A percentile compares a stretch with the other conserved stretches of the same genome.
Evolutionary conservation across 331 rosid species (phyloP).

Genomic region (Acacia concinna): DNA sequence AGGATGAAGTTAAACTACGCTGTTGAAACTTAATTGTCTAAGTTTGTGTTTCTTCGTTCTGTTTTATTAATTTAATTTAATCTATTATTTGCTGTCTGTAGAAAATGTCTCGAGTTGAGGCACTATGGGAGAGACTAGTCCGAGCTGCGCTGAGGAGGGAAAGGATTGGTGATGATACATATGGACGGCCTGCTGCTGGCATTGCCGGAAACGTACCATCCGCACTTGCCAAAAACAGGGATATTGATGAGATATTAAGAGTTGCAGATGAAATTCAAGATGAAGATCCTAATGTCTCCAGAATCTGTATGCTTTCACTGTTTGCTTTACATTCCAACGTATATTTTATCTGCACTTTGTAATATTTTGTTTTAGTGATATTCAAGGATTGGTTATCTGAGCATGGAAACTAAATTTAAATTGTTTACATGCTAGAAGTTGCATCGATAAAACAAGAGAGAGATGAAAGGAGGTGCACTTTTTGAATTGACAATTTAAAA

Average conservation of each 20-base stretch:
- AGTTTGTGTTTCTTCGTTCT: neutral
- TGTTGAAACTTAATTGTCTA: neutral
- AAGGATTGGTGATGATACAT: constrained; percentile 71
- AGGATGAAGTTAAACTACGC: constrained; percentile 20
- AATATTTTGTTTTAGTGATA: neutral
- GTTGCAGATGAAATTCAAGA: constrained; percentile 97
- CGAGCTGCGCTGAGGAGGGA: constrained; percentile 80
- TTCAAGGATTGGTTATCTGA: constrained; percentile 2
- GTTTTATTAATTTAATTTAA: neutral
- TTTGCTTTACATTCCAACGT: neutral
- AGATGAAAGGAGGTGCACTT: neutral
- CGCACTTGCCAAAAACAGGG: constrained; percentile 87
- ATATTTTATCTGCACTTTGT: neutral
- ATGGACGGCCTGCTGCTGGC: constrained; percentile 65
- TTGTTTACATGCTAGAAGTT: neutral
- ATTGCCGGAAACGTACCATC: constrained; percentile 93
- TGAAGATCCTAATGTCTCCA: constrained; percentile 74
- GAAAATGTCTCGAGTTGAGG: constrained; percentile 81
- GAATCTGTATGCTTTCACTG: constrained; percentile 61
- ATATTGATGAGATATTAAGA: constrained; percentile 90
- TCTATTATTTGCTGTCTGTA: constrained; percentile 26
- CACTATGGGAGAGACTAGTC: constrained; percentile 87
- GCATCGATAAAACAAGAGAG: neutral
- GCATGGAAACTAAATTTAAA: neutral
- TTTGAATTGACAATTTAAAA: neutral